A percentile compares a stretch with the other conserved stretches of the same genome.
Conservation (phyloP, 1,284 basidiomycete genomes). For the Sporisorium exsertum region DNA sequence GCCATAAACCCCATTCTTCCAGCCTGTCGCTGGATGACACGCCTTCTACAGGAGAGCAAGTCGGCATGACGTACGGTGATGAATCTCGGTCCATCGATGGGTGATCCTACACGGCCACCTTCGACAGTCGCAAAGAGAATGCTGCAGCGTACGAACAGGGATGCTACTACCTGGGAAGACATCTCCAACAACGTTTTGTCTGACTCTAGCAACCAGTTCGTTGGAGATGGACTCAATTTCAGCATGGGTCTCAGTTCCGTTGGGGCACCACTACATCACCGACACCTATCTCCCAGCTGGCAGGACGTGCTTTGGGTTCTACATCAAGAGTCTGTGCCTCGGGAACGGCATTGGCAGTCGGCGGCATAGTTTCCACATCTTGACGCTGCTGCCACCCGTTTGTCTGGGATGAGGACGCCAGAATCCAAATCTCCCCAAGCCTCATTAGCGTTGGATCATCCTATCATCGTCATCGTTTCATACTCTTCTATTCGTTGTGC, state of each 20-base stretch:
- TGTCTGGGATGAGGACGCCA: slow-evolving; percentile 53
- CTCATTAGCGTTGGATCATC: slow-evolving; percentile 27
- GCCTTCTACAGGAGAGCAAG: neutral
- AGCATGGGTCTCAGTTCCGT: neutral
- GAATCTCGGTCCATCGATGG: no score
- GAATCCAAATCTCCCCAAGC: slow-evolving; percentile 25
- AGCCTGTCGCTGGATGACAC: neutral
- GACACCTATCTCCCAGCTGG: slow-evolving; percentile 16
- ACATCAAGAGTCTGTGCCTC: slow-evolving; percentile 55
- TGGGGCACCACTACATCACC: neutral
- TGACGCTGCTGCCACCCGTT: slow-evolving; percentile 11
- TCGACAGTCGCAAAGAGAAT: neutral
- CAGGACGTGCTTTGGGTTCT: slow-evolving; percentile 35
- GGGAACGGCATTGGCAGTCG: slow-evolving; percentile 24
- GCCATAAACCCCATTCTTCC: neutral
- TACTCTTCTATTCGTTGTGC: slow-evolving; percentile 23
- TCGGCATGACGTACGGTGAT: neutral
- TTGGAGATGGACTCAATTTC: neutral
- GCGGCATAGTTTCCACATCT: neutral
- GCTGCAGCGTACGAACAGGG: neutral
- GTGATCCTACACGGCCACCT: neutral
- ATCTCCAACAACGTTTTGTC: neutral
- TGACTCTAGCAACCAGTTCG: neutral
- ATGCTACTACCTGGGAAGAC: neutral
- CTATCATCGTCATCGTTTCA: slow-evolving; percentile 14